Evolutionary conservation across 805 yeast species (phyloP).

Genomic region (Brettanomyces bruxellensis): DNA sequence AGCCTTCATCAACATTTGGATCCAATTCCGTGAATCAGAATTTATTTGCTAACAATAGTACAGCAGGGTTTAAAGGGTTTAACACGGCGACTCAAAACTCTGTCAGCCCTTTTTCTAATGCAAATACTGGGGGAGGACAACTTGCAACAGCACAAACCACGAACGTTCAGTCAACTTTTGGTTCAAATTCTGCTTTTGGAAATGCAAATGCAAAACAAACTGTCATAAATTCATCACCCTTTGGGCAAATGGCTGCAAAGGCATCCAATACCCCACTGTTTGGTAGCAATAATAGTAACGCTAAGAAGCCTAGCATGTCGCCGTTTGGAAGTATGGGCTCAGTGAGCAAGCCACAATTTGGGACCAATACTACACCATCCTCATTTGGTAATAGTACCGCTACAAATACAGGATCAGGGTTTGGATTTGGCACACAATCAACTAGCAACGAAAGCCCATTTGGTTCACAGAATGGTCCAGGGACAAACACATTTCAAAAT

Average conservation of each 20-base stretch:
- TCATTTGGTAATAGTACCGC: constrained; percentile 8
- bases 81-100: too few relatives aligned
- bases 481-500: too few relatives aligned
- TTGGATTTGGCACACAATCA: constrained; percentile 4
- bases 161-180: too few relatives aligned
- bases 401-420: constrained; percentile 2
- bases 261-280: background rate
- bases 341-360: background rate
- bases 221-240: background rate
- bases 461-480: background rate
- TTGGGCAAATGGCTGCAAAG: background rate
- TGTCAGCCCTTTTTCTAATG: too few relatives aligned
- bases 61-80: too few relatives aligned
- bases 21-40: background rate
- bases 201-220: background rate
- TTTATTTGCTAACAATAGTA: too few relatives aligned
- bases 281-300: background rate
- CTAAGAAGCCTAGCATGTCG: too few relatives aligned
- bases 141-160: too few relatives aligned
- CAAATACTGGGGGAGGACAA: too few relatives aligned
- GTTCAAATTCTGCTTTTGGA: background rate
- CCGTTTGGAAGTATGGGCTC: too few relatives aligned
- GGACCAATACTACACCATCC: background rate
- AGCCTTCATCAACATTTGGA: constrained; percentile 3
- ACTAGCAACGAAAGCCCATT: background rate